These are phyloP conservation scores for Oryza rufipogon DNA, from an alignment of 176 grass and related monocot species.

Conservation along the genomic window DNA sequence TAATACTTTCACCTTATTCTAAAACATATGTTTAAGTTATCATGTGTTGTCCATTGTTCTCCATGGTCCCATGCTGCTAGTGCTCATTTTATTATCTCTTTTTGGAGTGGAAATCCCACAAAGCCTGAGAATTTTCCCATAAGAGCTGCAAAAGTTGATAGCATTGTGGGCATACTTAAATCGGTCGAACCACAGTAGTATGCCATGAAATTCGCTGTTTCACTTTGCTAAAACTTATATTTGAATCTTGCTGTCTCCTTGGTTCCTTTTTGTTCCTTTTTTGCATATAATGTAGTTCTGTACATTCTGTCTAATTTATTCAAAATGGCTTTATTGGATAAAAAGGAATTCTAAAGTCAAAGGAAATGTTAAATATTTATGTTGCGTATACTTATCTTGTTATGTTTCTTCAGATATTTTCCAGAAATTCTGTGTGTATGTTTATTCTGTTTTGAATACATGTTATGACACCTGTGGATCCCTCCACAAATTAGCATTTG, in stretches of 20 bases:
- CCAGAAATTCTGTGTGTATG: too few species aligned
- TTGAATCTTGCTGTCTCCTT: not conserved
- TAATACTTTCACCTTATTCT: not conserved
- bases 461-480: too few species aligned
- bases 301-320: not conserved
- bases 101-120: not conserved
- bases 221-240: not conserved
- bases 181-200: not conserved
- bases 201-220: not conserved
- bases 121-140: not conserved
- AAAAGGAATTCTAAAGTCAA: not conserved
- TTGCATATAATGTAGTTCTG: not conserved
- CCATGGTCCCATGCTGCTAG: not conserved
- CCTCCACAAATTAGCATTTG: not conserved
- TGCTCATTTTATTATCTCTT: not conserved
- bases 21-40: not conserved
- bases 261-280: not conserved
- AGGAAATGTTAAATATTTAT: not conserved
- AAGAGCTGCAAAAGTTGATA: not conserved
- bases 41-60: not conserved
- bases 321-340: not conserved
- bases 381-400: not conserved
- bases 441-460: slow-evolving; percentile 10
- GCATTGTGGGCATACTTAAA: not conserved
- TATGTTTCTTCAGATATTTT: not conserved